Percentiles rank a stretch among this genome's conserved stretches.
Evolutionary conservation across 2,329 filamentous ascomycete species (phyloP).

Genomic region (Neonectria faginata): DNA sequence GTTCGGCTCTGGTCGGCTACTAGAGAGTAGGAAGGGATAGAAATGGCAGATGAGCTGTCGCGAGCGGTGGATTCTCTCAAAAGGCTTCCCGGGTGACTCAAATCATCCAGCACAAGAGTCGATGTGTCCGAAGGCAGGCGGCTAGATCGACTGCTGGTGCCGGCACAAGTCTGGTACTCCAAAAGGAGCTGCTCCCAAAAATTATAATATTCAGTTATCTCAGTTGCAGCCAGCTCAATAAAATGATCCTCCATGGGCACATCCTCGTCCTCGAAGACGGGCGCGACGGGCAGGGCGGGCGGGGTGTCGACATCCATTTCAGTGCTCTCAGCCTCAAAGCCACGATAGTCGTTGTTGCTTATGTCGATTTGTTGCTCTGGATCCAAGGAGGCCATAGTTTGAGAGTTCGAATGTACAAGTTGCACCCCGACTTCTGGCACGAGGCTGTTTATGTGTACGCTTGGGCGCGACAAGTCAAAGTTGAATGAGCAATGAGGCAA

Average conservation of each 20-base stretch:
- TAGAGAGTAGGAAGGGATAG: conserved; percentile 1
- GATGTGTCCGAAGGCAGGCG: background rate
- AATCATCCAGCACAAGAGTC: background rate
- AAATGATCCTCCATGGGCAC: background rate
- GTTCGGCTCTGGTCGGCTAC: background rate
- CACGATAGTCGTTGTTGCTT: background rate
- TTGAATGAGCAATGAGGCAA: background rate
- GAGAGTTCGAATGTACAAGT: background rate
- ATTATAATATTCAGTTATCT: conserved; percentile 1
- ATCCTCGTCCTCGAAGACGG: background rate
- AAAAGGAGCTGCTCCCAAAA: background rate
- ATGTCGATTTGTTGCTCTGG: background rate
- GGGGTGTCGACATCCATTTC: background rate
- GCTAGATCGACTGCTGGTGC: conserved; percentile 1
- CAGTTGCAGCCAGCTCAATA: background rate
- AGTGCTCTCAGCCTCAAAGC: background rate
- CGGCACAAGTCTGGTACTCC: background rate
- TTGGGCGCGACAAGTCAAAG: background rate
- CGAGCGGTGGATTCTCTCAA: background rate
- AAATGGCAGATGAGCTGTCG: background rate
- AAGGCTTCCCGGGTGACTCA: background rate
- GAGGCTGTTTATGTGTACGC: background rate
- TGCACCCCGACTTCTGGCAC: background rate
- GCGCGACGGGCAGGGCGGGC: background rate
- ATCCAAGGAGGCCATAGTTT: background rate